A percentile compares a stretch with the other conserved stretches of the same genome.
Conservation (phyloP, 1,139 yeast species). For the Kurtzmaniella natalensis region DNA sequence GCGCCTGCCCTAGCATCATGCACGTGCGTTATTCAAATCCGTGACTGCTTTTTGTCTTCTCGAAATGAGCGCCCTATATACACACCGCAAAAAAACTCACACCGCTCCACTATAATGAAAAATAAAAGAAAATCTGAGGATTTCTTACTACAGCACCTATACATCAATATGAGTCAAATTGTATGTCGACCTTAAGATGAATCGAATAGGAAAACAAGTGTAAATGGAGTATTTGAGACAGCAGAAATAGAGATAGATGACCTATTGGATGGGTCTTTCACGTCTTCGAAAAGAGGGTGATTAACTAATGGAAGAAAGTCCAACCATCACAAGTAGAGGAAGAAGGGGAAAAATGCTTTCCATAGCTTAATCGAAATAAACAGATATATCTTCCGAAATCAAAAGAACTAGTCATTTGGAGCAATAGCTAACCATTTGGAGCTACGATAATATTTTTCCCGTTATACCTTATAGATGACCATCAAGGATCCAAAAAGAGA, state of each 20-base stretch:
- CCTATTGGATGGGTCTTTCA: neutral
- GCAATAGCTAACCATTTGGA: too few species aligned
- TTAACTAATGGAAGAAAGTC: too few species aligned
- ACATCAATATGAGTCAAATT: slow-evolving; percentile 18
- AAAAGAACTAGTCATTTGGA: too few species aligned
- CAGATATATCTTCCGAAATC: too few species aligned
- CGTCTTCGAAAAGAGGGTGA: too few species aligned
- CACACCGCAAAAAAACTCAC: slow-evolving; percentile 8
- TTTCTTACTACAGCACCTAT: slow-evolving; percentile 12
- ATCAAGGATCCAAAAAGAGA: too few species aligned
- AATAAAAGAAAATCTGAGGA: slow-evolving; percentile 13
- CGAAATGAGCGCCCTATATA: slow-evolving; percentile 5
- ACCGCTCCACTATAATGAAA: slow-evolving; percentile 8
- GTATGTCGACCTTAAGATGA: slow-evolving; percentile 13
- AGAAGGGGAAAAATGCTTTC: too few species aligned
- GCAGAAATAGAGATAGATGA: neutral
- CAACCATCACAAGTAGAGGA: too few species aligned
- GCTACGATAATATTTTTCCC: too few species aligned
- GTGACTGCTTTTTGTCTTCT: slow-evolving; percentile 1
- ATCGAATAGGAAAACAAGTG: neutral
- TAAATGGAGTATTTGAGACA: slow-evolving; percentile 1
- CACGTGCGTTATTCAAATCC: neutral
- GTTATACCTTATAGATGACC: too few species aligned
- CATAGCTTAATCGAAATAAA: too few species aligned
- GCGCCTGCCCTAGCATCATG: too few species aligned